Evolutionary conservation across 495 filamentous ascomycete genomes (phyloP).

Genomic region (Bathelium albidoporum): DNA sequence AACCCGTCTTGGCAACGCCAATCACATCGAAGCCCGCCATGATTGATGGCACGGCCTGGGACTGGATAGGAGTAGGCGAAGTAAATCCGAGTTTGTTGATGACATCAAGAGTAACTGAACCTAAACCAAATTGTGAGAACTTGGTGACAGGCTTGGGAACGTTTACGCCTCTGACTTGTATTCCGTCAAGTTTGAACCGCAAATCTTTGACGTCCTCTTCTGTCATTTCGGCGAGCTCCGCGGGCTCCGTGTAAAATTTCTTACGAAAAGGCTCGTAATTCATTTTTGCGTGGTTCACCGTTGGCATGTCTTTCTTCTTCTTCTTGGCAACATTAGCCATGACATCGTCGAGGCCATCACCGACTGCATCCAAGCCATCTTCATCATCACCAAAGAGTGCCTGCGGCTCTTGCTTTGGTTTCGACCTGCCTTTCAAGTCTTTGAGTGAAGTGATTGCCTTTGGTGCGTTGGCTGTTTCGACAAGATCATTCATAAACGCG

Average conservation of each 20-base stretch:
- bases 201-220: slow-evolving; percentile 74
- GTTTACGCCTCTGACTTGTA: slow-evolving; percentile 79
- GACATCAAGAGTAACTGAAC: slow-evolving; percentile 78
- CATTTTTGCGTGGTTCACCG: slow-evolving; percentile 72
- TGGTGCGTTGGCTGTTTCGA: slow-evolving; percentile 23
- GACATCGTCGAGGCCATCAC: slow-evolving; percentile 69
- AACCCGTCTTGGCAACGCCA: slow-evolving; percentile 94
- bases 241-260: slow-evolving; percentile 86
- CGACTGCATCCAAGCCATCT: slow-evolving; percentile 61
- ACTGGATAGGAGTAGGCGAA: slow-evolving; percentile 83
- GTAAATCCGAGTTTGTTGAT: slow-evolving; percentile 77
- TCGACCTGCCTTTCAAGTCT: slow-evolving; percentile 27
- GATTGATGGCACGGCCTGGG: slow-evolving; percentile 87
- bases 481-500: slow-evolving; percentile 83
- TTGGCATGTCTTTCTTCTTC: slow-evolving; percentile 94
- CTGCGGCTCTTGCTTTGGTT: slow-evolving; percentile 54
- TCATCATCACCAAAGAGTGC: slow-evolving; percentile 80
- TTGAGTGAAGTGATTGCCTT: slow-evolving; percentile 13
- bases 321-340: slow-evolving; percentile 79
- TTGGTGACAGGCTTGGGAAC: slow-evolving; percentile 89
- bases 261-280: slow-evolving; percentile 81
- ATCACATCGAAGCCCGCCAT: slow-evolving; percentile 97
- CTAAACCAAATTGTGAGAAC: slow-evolving; percentile 91
- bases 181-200: slow-evolving; percentile 81
- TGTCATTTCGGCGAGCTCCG: slow-evolving; percentile 72